Evolutionary conservation across 2,329 filamentous ascomycete genomes (phyloP).

Genomic region (Sporothrix phasma): DNA sequence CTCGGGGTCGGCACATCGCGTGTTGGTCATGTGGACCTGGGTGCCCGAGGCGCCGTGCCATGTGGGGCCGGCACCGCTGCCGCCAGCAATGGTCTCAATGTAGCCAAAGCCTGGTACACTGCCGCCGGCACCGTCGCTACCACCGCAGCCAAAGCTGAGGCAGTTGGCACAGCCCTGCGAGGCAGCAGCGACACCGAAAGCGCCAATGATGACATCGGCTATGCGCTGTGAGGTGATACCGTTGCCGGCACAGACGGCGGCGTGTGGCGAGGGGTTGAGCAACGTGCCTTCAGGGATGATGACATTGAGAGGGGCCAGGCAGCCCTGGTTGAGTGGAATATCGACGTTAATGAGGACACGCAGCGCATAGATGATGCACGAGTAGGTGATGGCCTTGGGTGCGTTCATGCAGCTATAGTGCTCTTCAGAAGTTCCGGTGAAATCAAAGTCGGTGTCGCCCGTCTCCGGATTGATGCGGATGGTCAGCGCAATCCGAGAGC

Average conservation of each 20-base stretch:
- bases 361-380: slow-evolving; percentile 31
- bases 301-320: slow-evolving; percentile 28
- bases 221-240: slow-evolving; percentile 26
- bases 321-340: slow-evolving; percentile 33
- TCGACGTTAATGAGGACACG: slow-evolving; percentile 28
- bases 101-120: slow-evolving; percentile 22
- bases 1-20: slow-evolving; percentile 26
- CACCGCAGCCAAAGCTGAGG: slow-evolving; percentile 26
- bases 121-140: slow-evolving; percentile 14
- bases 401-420: slow-evolving; percentile 17
- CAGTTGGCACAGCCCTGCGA: slow-evolving; percentile 27
- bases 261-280: slow-evolving; percentile 21
- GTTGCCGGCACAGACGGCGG: slow-evolving; percentile 34
- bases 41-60: slow-evolving; percentile 25
- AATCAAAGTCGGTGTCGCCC: slow-evolving; percentile 31
- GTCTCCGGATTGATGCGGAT: slow-evolving; percentile 25
- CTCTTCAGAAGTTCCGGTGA: slow-evolving; percentile 26
- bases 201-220: slow-evolving; percentile 27
- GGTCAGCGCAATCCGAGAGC: slow-evolving; percentile 27
- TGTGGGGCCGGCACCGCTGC: slow-evolving; percentile 25
- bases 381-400: slow-evolving; percentile 17
- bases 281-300: slow-evolving; percentile 25
- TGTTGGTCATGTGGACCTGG: slow-evolving; percentile 28
- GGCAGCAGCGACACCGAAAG: slow-evolving; percentile 23
- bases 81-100: slow-evolving; percentile 28